These are phyloP conservation scores for Trypanosoma mega DNA, from an alignment of 208 protist genomes.

Conservation along the genomic window DNA sequence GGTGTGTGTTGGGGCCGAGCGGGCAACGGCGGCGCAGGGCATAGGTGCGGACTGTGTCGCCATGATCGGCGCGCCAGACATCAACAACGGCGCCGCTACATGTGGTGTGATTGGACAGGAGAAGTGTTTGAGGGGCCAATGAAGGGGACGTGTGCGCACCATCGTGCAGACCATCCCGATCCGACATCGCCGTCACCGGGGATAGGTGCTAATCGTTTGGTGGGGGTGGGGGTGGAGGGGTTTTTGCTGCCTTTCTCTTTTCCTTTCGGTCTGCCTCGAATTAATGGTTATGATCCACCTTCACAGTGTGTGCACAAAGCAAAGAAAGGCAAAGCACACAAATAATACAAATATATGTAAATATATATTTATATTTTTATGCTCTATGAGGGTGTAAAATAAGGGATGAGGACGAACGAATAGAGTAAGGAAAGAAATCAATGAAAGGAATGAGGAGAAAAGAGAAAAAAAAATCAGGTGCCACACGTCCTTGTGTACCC, in stretches of 20 bases:
- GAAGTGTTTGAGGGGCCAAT: conserved; percentile 24
- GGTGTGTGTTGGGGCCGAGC: background rate
- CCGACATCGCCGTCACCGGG: too few relatives aligned
- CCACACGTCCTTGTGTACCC: background rate
- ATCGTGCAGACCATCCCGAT: background rate
- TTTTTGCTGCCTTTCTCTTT: too few relatives aligned
- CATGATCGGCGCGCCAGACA: conserved; percentile 66
- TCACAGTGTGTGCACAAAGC: too few relatives aligned
- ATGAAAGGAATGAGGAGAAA: conserved; percentile 3
- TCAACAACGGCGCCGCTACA: conserved; percentile 60
- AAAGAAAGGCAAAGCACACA: too few relatives aligned
- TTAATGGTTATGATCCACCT: too few relatives aligned
- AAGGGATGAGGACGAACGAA: conserved; percentile 3
- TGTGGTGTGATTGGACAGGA: conserved; percentile 52
- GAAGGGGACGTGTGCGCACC: background rate
- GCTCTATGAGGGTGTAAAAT: conserved; percentile 11
- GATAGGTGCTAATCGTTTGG: too few relatives aligned
- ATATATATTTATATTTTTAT: background rate
- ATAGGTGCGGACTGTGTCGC: conserved; percentile 74
- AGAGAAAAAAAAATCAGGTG: conserved; percentile 4
- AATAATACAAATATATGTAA: background rate
- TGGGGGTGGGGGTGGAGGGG: too few relatives aligned
- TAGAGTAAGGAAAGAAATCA: conserved; percentile 1
- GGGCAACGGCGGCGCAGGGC: conserved; percentile 39
- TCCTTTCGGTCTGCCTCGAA: too few relatives aligned